These are phyloP conservation scores for Colletotrichum theobromicola DNA, from an alignment of 2,329 filamentous ascomycete species.

Conservation along the genomic window DNA sequence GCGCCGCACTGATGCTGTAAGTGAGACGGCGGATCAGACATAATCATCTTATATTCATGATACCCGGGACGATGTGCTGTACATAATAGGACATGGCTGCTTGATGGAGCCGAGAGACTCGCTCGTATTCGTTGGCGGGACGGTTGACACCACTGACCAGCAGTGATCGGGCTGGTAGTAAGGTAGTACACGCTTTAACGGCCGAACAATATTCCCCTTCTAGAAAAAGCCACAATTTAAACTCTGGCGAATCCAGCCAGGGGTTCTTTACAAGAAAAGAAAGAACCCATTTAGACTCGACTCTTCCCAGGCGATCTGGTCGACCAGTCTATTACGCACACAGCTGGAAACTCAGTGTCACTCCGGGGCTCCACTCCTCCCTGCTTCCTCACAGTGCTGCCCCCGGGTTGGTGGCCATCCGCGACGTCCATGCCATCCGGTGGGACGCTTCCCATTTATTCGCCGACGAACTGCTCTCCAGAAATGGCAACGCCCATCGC, in stretches of 20 bases:
- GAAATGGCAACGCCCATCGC: conserved; percentile 6
- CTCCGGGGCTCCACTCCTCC: neutral
- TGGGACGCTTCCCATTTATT: neutral
- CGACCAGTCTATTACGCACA: conserved; percentile 5
- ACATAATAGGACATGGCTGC: neutral
- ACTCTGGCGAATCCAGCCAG: neutral
- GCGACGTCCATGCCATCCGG: neutral
- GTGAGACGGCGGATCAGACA: neutral
- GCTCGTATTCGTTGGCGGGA: neutral
- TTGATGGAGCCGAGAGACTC: neutral
- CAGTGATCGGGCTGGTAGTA: neutral
- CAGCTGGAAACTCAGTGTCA: conserved; percentile 10
- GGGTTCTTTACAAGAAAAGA: neutral
- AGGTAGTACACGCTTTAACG: neutral
- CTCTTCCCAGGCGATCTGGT: neutral
- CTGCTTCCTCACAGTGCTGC: neutral
- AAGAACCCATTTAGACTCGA: neutral
- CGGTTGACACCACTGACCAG: neutral
- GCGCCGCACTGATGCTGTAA: conserved; percentile 35
- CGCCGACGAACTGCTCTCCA: conserved; percentile 15
- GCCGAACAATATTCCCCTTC: neutral
- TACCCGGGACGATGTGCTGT: conserved; percentile 10
- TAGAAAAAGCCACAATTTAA: neutral
- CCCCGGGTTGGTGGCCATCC: conserved; percentile 5
- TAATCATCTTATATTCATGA: neutral